A percentile compares a stretch with the other conserved stretches of the same genome.
phyloP scores from a whole-genome alignment of 768 basidiomycete species.

The Leucogyrophana mollusca region DNA sequence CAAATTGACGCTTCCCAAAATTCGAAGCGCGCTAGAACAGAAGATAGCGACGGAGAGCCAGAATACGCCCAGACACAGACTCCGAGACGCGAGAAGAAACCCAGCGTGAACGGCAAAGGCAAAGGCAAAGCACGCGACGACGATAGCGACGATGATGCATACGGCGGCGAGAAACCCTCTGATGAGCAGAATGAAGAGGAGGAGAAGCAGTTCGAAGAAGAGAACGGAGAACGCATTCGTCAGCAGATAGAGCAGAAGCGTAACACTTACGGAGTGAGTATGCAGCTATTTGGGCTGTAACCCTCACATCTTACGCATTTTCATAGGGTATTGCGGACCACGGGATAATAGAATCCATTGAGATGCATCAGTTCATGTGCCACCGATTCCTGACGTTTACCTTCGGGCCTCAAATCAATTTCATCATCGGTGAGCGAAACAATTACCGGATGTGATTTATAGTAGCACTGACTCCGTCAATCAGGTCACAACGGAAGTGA shows the following conservation, averaged over 20 bases:
- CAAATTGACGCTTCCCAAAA: conserved; percentile 28
- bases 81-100: conserved; percentile 23
- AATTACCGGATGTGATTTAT: background rate
- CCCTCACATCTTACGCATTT: conserved; percentile 1
- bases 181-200: conserved; percentile 46
- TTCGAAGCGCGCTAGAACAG: conserved; percentile 45
- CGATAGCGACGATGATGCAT: conserved; percentile 28
- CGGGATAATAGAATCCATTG: conserved; percentile 84
- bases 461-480: conserved; percentile 1
- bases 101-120: conserved; percentile 31
- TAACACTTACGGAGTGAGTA: conserved; percentile 39
- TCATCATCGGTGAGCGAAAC: conserved; percentile 75
- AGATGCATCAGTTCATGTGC: conserved; percentile 96
- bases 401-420: conserved; percentile 94
- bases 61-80: conserved; percentile 14
- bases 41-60: conserved; percentile 35
- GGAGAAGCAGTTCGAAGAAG: conserved; percentile 66
- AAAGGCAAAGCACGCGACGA: conserved; percentile 26
- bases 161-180: conserved; percentile 32
- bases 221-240: conserved; percentile 55
- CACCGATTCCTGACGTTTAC: conserved; percentile 80
- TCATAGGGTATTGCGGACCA: conserved; percentile 77
- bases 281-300: conserved; percentile 45
- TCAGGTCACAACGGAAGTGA: conserved; percentile 90
- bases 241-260: conserved; percentile 47